Base-by-base conservation (phyloP, 75 land plant species). In the Ceratopteris richardii region DNA sequence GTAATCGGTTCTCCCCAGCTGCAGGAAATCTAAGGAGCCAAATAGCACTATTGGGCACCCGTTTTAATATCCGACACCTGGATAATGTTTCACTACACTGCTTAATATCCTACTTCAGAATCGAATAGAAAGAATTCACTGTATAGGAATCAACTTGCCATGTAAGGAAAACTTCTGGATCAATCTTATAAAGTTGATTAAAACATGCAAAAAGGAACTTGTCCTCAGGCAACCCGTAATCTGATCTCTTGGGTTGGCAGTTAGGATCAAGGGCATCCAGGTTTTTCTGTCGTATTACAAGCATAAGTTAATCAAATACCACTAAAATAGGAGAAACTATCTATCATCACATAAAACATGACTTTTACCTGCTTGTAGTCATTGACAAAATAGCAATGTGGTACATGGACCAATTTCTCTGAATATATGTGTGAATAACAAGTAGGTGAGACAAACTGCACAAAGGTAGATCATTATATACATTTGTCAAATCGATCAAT, bases 311-410 rank as follows among this genome's bases (percentile, higher is more conserved):
- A 12, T 29, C 23, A 10, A 6, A 43, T 44, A 41, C n/a, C n/a
- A n/a, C n/a, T n/a, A n/a, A n/a, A n/a, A n/a, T 36, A 19, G 43
- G 60, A 39, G n/a, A n/a, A n/a, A n/a, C n/a, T 4, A 33, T 33
- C 7, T 33, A 33, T 33, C 9, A 33, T 3, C 37, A 33, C 37
- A 33, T 33, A 33, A 4, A 33, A 9, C 9, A 33, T 9, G 9
- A 33, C n/a, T 37, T 19, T 36, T 27, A 90, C 99, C 91, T 95
- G 96, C 61, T 95, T 95, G 62, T 95, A 95, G 57, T 95, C 99
- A 77, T 95, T 95, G 6, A 95, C 99, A 82, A 95, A 95, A 62
- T 95, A 95, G 54, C 99, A 95, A 69, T 95, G 96, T 19, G 99
- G 99, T 33, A 95, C 72, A 69, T 90, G 99, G 14, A 95, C 99